Percentiles rank a stretch among this genome's conserved stretches.
These are phyloP conservation scores for Nyctanthes arbortristis DNA, from an alignment of 257 asterid species.

Conservation along the genomic window DNA sequence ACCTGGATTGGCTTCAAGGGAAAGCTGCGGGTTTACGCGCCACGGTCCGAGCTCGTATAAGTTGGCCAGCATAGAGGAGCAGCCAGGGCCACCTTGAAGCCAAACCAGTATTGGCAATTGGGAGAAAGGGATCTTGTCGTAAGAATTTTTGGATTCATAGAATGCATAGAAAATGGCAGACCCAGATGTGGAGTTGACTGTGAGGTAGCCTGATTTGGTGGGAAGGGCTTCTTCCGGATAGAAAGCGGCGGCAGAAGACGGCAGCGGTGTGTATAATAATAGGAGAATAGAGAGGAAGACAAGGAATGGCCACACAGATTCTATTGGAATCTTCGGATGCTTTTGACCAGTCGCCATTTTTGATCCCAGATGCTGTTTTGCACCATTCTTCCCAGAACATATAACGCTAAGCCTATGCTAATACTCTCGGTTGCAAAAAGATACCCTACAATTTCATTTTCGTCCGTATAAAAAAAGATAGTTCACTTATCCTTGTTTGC, in stretches of 20 bases:
- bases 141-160: conserved; percentile 59
- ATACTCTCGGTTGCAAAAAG: too few species aligned
- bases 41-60: conserved; percentile 80
- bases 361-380: too few species aligned
- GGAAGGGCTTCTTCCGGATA: conserved; percentile 68
- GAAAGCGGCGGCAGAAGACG: conserved; percentile 22
- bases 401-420: too few species aligned
- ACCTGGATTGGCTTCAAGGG: conserved; percentile 49
- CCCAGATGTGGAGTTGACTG: conserved; percentile 59
- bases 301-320: too few species aligned
- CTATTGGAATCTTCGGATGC: too few species aligned
- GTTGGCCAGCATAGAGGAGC: conserved; percentile 80
- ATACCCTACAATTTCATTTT: too few species aligned
- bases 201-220: conserved; percentile 72
- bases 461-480: too few species aligned
- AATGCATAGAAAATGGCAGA: conserved; percentile 77
- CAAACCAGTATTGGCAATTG: conserved; percentile 66
- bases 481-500: too few species aligned
- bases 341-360: too few species aligned
- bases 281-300: conserved; percentile 15
- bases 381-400: too few species aligned
- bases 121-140: conserved; percentile 29
- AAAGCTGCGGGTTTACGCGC: conserved; percentile 40
- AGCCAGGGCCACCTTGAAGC: conserved; percentile 95
- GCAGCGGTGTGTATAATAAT: conserved; percentile 6